Conservation (phyloP, 768 basidiomycete species). For the Symmetrospora coprosmae region DNA sequence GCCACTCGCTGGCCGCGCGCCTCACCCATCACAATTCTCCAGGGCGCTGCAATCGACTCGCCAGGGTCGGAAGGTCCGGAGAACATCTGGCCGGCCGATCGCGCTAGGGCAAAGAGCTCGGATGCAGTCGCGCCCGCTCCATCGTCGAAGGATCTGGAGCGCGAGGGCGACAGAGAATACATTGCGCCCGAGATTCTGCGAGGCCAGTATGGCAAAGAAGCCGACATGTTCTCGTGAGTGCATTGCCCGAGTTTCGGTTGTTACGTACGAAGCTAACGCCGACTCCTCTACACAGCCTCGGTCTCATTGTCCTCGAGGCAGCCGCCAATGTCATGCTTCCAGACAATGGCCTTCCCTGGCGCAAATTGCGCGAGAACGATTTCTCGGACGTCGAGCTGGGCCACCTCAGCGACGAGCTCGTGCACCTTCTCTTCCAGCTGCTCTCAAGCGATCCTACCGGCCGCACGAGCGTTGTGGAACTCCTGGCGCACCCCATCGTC, state of each 20-base stretch:
- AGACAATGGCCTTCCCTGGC: slow-evolving; percentile 91
- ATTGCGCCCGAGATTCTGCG: slow-evolving; percentile 89
- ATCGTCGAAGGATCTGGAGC: slow-evolving; percentile 48
- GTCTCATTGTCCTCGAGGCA: slow-evolving; percentile 88
- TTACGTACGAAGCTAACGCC: slow-evolving; percentile 25
- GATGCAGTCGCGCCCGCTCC: neutral
- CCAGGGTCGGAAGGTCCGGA: slow-evolving; percentile 37
- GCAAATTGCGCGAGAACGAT: slow-evolving; percentile 76
- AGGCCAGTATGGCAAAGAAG: slow-evolving; percentile 78
- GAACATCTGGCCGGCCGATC: slow-evolving; percentile 20
- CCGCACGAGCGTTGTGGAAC: slow-evolving; percentile 48
- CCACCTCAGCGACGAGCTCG: slow-evolving; percentile 49
- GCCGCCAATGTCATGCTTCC: slow-evolving; percentile 92
- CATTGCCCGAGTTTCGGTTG: no score
- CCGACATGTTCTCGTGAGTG: slow-evolving; percentile 88
- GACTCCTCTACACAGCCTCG: slow-evolving; percentile 49
- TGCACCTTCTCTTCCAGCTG: slow-evolving; percentile 57
- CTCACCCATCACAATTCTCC: slow-evolving; percentile 34
- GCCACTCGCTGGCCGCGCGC: slow-evolving; percentile 79
- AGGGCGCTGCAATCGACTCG: slow-evolving; percentile 27
- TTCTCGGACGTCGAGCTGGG: slow-evolving; percentile 61
- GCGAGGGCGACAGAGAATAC: slow-evolving; percentile 94
- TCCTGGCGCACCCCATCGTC: slow-evolving; percentile 54
- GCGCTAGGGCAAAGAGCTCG: slow-evolving; percentile 28
- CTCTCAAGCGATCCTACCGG: slow-evolving; percentile 56